These are phyloP conservation scores for Hypoxylon crocopeplum DNA, from an alignment of 495 filamentous ascomycete species.

Conservation along the genomic window DNA sequence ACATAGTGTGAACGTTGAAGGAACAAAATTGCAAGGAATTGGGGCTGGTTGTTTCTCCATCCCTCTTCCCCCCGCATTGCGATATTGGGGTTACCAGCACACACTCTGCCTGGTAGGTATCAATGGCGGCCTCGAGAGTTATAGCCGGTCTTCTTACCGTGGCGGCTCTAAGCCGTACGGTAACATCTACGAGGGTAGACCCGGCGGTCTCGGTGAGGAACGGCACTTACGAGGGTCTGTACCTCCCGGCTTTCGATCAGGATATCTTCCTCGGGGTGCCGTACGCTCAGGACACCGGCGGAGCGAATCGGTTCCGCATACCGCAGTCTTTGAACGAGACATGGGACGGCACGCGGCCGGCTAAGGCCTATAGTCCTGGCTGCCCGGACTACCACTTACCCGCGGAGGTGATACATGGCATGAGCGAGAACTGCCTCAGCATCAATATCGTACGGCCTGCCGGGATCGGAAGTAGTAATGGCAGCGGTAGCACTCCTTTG, in stretches of 20 bases:
- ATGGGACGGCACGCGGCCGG: slow-evolving; percentile 52
- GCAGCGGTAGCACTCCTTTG: neutral
- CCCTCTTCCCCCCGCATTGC: too few species aligned
- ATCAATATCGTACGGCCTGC: slow-evolving; percentile 69
- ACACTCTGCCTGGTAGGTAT: too few species aligned
- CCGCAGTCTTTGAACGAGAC: slow-evolving; percentile 60
- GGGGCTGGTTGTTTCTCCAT: too few species aligned
- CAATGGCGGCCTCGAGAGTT: slow-evolving; percentile 14
- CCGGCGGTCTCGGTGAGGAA: slow-evolving; percentile 38
- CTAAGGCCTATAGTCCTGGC: slow-evolving; percentile 51
- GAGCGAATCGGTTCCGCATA: slow-evolving; percentile 62
- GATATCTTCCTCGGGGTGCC: slow-evolving; percentile 70
- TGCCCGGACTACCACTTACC: slow-evolving; percentile 59
- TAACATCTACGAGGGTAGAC: slow-evolving; percentile 5
- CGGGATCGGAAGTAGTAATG: slow-evolving; percentile 26
- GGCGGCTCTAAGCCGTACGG: neutral
- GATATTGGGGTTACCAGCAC: neutral
- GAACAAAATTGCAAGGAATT: too few species aligned
- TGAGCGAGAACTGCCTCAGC: slow-evolving; percentile 70
- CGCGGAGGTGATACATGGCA: slow-evolving; percentile 55
- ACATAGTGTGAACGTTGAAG: too few species aligned
- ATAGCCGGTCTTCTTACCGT: slow-evolving; percentile 9
- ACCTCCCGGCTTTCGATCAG: slow-evolving; percentile 42
- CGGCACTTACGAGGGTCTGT: slow-evolving; percentile 45
- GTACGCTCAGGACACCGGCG: slow-evolving; percentile 67